Base-by-base conservation (phyloP, 306 rosid species). In the Quercus ilex region DNA sequence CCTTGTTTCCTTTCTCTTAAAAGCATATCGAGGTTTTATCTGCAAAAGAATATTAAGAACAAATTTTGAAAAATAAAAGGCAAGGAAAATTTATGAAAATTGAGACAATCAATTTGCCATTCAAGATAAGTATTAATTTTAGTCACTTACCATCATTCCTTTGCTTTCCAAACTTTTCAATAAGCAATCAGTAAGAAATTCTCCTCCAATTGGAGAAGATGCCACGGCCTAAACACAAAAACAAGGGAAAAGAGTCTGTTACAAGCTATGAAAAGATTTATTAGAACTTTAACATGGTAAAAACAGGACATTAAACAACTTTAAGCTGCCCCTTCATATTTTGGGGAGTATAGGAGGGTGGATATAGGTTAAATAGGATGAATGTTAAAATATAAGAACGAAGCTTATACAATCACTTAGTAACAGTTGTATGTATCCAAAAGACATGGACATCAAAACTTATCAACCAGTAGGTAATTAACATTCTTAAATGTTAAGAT, bases 81-180 rank as follows among this genome's bases (percentile, higher is more conserved):
- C 15, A 60, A 75, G 30, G 73, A 68, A 68, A 73, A 75, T 33
- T 18, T 53, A 46, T 21, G 49, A 25, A 69, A 81, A 62, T 73
- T 75, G 49, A 58, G n/a, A 76, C 59, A 18, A 35, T 52, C 58
- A 30, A 77, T 28, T 81, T 14, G 31, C 71, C 65, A 49, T 26
- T 31, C 74, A 69, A 52, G 77, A 79, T 58, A 46, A 67, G 74
- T 77, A 51, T 75, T 57, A 46, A 75, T 38, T 69, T 15, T 75
- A 46, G 59, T 74, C 82, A 88, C 96, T 83, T 84, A 95, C 99
- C 88, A 1, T 78, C 55, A 95, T 86, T 74, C 98, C 97, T 91
- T 93, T 95, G 88, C 98, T 95, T 83, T 91, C 99, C 94, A 95
- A 88, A 88, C 99, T 95, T 88, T 93, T 95, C 82, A 81, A 83